These are phyloP conservation scores for Austropuccinia psidii DNA, from an alignment of 1,284 basidiomycete genomes.

Conservation along the genomic window DNA sequence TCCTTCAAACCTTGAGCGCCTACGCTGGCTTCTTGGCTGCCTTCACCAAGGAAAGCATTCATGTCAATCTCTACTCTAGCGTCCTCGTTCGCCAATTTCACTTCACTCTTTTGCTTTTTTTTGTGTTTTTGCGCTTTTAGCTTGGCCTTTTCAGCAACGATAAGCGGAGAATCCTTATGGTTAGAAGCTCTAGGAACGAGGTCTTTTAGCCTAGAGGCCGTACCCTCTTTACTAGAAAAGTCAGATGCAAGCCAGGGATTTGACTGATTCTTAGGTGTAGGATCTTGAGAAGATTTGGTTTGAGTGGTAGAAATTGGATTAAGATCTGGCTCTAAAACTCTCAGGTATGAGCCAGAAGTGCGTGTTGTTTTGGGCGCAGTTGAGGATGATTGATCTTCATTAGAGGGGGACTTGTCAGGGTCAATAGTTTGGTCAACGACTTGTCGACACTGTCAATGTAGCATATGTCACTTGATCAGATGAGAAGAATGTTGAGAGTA, in stretches of 20 bases:
- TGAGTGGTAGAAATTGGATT: not conserved
- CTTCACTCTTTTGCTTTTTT: slow-evolving; percentile 8
- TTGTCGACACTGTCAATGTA: slow-evolving; percentile 1
- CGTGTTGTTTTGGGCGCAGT: not conserved
- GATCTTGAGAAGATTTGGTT: not conserved
- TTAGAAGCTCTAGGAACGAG: not conserved
- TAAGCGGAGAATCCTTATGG: not conserved
- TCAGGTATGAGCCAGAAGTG: slow-evolving; percentile 5
- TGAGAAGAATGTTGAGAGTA: not conserved
- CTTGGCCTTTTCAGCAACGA: slow-evolving; percentile 30
- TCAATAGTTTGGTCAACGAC: not conserved
- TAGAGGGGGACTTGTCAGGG: not conserved
- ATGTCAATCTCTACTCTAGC: slow-evolving; percentile 23
- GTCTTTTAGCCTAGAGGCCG: slow-evolving; percentile 13
- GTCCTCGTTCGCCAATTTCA: not conserved
- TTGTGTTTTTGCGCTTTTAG: slow-evolving; percentile 20
- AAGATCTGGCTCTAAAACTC: not conserved
- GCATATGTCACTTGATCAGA: too few relatives aligned
- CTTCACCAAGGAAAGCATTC: not conserved
- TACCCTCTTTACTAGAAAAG: not conserved
- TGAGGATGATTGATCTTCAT: not conserved
- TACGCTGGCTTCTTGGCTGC: not conserved
- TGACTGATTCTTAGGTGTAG: not conserved
- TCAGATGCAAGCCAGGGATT: slow-evolving; percentile 18
- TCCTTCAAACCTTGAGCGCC: not conserved